A percentile compares a stretch with the other conserved stretches of the same genome.
Conservation (phyloP, 1,139 yeast genomes). For the Zygosaccharomyces sapae region DNA sequence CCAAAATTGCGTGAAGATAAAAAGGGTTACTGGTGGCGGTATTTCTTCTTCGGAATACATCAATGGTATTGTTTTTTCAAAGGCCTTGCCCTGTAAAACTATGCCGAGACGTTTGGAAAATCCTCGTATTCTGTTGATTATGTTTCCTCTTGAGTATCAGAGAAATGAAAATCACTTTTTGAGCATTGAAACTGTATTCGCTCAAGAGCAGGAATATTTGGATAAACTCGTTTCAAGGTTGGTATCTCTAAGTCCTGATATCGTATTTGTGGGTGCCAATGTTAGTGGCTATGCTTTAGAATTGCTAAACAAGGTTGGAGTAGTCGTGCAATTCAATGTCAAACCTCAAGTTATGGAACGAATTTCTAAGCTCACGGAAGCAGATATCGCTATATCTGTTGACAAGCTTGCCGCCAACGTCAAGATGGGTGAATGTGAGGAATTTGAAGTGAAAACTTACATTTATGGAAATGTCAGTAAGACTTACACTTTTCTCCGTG, state of each 20-base stretch:
- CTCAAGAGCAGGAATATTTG: conserved; percentile 84
- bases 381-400: conserved; percentile 70
- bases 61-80: conserved; percentile 82
- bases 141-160: conserved; percentile 86
- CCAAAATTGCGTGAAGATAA: conserved; percentile 74
- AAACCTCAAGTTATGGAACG: conserved; percentile 81
- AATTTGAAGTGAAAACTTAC: conserved; percentile 67
- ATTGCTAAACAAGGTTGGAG: conserved; percentile 65
- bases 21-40: conserved; percentile 73
- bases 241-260: conserved; percentile 69
- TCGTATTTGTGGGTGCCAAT: conserved; percentile 74
- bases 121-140: conserved; percentile 76
- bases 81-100: conserved; percentile 71
- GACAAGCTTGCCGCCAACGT: conserved; percentile 59
- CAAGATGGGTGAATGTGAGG: conserved; percentile 65
- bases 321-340: conserved; percentile 73
- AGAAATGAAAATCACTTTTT: conserved; percentile 68
- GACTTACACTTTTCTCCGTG: conserved; percentile 72
- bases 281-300: conserved; percentile 81
- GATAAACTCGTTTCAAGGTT: conserved; percentile 78
- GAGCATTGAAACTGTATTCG: conserved; percentile 76
- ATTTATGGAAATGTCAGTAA: conserved; percentile 53
- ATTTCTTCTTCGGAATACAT: conserved; percentile 59
- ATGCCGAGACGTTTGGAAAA: conserved; percentile 63
- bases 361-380: conserved; percentile 73